Evolutionary conservation across 495 filamentous ascomycete genomes (phyloP), one percentile per base, ranked within the genome.

Genomic region (Lophium mytilinum): DNA sequence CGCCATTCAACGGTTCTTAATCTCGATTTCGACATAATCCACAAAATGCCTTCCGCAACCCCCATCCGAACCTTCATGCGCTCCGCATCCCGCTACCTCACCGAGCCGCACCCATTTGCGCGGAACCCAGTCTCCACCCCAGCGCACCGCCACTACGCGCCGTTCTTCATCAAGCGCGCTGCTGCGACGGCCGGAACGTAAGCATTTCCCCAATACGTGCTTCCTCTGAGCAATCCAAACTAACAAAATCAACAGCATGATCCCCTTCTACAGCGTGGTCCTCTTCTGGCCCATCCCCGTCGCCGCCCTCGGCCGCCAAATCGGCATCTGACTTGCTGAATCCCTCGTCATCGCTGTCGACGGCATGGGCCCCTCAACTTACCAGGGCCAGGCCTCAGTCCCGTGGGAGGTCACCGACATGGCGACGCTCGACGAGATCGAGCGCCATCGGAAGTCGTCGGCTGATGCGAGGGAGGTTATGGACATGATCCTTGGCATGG

Each of bases 21-120:
- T 18, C 33, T 48, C 45, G 21, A 24, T 24, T 47, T 24, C 45
- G 17, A 19, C 41, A 15, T 9, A 52, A 43, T 11, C 14, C 35
- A 36, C 9, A 53, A 53, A 47, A 63, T 63, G 60, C 55, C 60
- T 30, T 55, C 55, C 19, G 36, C 50, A 54, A 58, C 60, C 1
- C 42, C 53, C 10, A 19, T 24, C 19, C 49, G 49, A 14, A 33
- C 49, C 42, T 50, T 63, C 41, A 24, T 63, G 30, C 55, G 60
- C 55, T 46, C 50, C 36, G 60, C 60, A 7, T 9, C 55, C 39
- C 30, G 36, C 30, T 63, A 63, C 55, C 52, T 63, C 43, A 54
- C 55, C 9, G 60, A 63, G 30, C 55, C 60, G 11, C 60, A 63
- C 36, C 60, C 60, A 35, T 57, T 53, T 39, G 42, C 39, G 33